Base-by-base conservation (phyloP, 1,284 basidiomycete genomes). In the Chalciporus piperatoides region DNA sequence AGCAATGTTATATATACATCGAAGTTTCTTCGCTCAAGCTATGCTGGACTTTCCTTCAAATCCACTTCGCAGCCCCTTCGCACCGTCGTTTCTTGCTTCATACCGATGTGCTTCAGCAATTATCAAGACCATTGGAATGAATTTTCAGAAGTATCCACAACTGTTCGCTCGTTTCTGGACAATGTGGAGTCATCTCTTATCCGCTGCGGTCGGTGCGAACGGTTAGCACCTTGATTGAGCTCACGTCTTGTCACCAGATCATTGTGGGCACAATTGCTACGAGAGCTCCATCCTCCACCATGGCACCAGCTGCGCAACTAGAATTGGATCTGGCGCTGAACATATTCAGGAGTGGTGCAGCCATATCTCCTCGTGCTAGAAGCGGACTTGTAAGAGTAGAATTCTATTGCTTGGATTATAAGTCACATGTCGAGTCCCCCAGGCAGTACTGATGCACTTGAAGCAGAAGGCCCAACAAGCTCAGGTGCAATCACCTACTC, bases 21-120 rank as follows among this genome's bases (percentile, higher is more conserved):
- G 81, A 46, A 80, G 76, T 52, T 84, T 79, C 66, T 83, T 83
- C 54, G 78, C 78, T 0, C 78, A 80, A 52, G 79, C 82, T 2
- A 75, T 84, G 72, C 67, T 80, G 12, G 80, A 83, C 55, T 73
- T 78, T 57, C 82, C 81, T 30, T 67, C 68, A 10, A 82, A 83
- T 55, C 81, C 81, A 12, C 67, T 83, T 15, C 72, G 79, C 36
- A 82, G 81, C 56, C 78, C 78, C 6, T 84, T 78, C 51, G 79
- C 82, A 3, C 82, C 81, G 0, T 83, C 81, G 3, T 82, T 82
- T 58, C 69, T 83, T 24, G 80, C 81, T 9, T 76, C 80, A 37
- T 83, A 82, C 58, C 71, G 80, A 53, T 80, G 78, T 56, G 80
- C 80, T 21, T 81, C 80, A 15, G 73, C 74, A n/a, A 70, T 75